Base-by-base conservation (phyloP, 1,284 basidiomycete species). In the Ustilago trichophora region DNA sequence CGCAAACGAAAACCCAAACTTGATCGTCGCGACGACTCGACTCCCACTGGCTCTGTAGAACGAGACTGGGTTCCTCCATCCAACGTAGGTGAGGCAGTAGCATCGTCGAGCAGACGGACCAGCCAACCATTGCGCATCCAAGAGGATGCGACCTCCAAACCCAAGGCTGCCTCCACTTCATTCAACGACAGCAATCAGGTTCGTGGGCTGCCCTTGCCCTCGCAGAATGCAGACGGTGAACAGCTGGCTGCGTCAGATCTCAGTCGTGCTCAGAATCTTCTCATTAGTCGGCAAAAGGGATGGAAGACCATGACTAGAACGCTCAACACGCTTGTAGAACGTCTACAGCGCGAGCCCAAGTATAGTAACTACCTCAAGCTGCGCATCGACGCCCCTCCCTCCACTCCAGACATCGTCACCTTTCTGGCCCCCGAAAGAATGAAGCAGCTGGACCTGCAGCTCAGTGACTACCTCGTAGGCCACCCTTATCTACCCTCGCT, bases 1-100 rank as follows among this genome's bases (percentile, higher is more conserved):
- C 55, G 70, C 36, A 73, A 73, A 45, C 47, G 60, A 19, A 66
- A 60, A 35, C 60, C 53, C 0, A 57, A 38, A 22, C 35, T 50
- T 3, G 42, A 46, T 0, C 25, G 12, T 15, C 35, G 18, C 15
- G 3, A 24, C 22, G 24, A 25, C 8, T 40, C 42, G 12, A 40
- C 47, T 16, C 35, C 34, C 7, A 42, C 35, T 19, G 29, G 29
- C 29, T 35, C 47, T n/a, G 44, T 29, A n/a, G 44, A 42, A 27
- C 42, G 25, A 15, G 32, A 16, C 26, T n/a, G n/a, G n/a, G n/a
- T n/a, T n/a, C n/a, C n/a, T n/a, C n/a, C n/a, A n/a, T n/a, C n/a
- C n/a, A n/a, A n/a, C n/a, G n/a, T n/a, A n/a, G n/a, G n/a, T n/a
- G n/a, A n/a, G n/a, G n/a, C n/a, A n/a, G n/a, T n/a, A n/a, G n/a